Evolutionary conservation across 2,329 filamentous ascomycete species (phyloP).

Genomic region (Dichotomopilus funicola): DNA sequence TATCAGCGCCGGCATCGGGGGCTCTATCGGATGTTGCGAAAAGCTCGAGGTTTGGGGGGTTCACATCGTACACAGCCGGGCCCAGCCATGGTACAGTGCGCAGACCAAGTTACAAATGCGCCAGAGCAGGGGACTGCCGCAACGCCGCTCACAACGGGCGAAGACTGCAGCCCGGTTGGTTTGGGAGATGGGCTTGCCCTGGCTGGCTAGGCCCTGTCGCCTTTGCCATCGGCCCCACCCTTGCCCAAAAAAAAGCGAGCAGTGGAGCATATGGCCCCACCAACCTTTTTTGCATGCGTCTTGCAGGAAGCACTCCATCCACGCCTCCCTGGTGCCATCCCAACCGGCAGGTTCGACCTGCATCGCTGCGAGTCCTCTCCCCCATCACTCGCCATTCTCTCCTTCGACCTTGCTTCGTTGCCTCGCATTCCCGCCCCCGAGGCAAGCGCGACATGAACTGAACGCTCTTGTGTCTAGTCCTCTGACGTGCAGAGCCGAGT

Average conservation of each 20-base stretch:
- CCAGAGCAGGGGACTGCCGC: background rate
- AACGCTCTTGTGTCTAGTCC: background rate
- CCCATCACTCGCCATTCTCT: constrained; percentile 8
- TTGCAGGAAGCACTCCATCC: constrained; percentile 13
- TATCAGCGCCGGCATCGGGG: constrained; percentile 7
- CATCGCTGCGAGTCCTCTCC: constrained; percentile 6
- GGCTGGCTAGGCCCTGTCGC: constrained; percentile 11
- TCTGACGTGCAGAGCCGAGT: constrained; percentile 1
- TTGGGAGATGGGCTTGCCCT: background rate
- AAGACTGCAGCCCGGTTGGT: constrained; percentile 3
- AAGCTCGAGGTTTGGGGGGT: background rate
- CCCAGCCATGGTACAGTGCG: constrained; percentile 9
- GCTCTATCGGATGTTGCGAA: background rate
- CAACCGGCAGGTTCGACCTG: constrained; percentile 4
- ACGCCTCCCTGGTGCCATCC: constrained; percentile 14
- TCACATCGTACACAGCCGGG: background rate
- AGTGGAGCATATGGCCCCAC: constrained; percentile 10
- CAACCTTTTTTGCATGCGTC: constrained; percentile 13
- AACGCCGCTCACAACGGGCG: constrained; percentile 6
- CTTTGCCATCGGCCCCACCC: constrained; percentile 18
- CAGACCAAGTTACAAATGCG: background rate
- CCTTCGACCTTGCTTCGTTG: constrained; percentile 1
- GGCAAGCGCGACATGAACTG: background rate
- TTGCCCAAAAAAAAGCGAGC: constrained; percentile 9
- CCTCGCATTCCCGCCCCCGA: background rate